Evolutionary conservation across 495 filamentous ascomycete genomes (phyloP).

Genomic region (Acidomyces sp.): DNA sequence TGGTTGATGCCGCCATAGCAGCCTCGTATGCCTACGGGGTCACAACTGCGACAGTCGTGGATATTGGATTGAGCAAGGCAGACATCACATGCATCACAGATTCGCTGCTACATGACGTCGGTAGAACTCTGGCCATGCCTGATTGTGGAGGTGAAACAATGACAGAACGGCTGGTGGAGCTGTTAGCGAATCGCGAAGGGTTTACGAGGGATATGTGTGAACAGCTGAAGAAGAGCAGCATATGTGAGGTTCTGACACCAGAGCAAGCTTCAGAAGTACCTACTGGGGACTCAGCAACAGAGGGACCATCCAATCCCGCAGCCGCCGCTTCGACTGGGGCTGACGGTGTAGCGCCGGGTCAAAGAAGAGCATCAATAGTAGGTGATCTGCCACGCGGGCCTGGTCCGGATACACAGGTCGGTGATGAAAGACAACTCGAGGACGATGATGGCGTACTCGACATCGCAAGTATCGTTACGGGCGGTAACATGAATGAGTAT

Average conservation of each 20-base stretch:
- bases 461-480: constrained; percentile 83
- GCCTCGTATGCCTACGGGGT: constrained; percentile 72
- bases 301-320: constrained; percentile 47
- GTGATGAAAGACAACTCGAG: constrained; percentile 37
- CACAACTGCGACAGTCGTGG: constrained; percentile 64
- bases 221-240: constrained; percentile 75
- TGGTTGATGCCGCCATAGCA: constrained; percentile 76
- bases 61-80: constrained; percentile 80
- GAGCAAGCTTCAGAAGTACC: constrained; percentile 49
- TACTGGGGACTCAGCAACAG: constrained; percentile 30
- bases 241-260: constrained; percentile 75
- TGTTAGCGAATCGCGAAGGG: constrained; percentile 49
- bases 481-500: constrained; percentile 84
- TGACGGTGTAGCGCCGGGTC: constrained; percentile 29
- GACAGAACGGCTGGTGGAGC: constrained; percentile 56
- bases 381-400: constrained; percentile 37
- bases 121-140: constrained; percentile 49
- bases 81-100: constrained; percentile 83
- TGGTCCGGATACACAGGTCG: constrained; percentile 39
- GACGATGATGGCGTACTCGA: constrained; percentile 79
- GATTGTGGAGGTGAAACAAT: constrained; percentile 77
- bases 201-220: constrained; percentile 86
- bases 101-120: constrained; percentile 49
- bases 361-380: constrained; percentile 25
- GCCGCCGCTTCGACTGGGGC: constrained; percentile 43